These are phyloP conservation scores for Camelina sativa DNA, from an alignment of 345 rosid genomes.

Conservation along the genomic window DNA sequence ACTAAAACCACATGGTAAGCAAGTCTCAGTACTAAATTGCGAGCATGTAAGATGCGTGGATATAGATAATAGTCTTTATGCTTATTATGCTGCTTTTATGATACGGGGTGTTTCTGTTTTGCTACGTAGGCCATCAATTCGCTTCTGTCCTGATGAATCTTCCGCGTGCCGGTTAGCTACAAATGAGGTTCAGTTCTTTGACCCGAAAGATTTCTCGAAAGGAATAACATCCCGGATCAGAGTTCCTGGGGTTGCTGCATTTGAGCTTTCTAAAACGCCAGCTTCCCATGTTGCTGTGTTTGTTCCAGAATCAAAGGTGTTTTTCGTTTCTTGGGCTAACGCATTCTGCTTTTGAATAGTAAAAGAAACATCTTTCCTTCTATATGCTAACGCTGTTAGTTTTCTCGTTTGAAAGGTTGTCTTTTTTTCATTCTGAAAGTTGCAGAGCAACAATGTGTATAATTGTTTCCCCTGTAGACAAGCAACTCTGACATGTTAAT, in stretches of 20 bases:
- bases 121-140: conserved; percentile 74
- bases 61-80: conserved; percentile 6
- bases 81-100: conserved; percentile 14
- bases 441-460: background rate
- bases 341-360: background rate
- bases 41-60: background rate
- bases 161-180: conserved; percentile 85
- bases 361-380: background rate
- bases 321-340: conserved; percentile 28
- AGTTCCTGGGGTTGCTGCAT: conserved; percentile 73
- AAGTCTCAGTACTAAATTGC: background rate
- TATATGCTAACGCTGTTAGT: background rate
- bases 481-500: conserved; percentile 31
- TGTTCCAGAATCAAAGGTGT: conserved; percentile 95
- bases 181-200: conserved; percentile 89
- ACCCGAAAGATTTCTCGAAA: conserved; percentile 78
- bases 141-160: conserved; percentile 80
- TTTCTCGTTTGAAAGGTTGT: background rate
- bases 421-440: conserved; percentile 14
- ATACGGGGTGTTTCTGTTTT: conserved; percentile 28
- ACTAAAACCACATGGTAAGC: conserved; percentile 77
- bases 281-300: conserved; percentile 86
- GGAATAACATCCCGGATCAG: conserved; percentile 70
- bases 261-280: conserved; percentile 81
- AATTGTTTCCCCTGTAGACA: background rate